Base-by-base conservation (phyloP, 768 basidiomycete species). In the Agaricus blazei region DNA sequence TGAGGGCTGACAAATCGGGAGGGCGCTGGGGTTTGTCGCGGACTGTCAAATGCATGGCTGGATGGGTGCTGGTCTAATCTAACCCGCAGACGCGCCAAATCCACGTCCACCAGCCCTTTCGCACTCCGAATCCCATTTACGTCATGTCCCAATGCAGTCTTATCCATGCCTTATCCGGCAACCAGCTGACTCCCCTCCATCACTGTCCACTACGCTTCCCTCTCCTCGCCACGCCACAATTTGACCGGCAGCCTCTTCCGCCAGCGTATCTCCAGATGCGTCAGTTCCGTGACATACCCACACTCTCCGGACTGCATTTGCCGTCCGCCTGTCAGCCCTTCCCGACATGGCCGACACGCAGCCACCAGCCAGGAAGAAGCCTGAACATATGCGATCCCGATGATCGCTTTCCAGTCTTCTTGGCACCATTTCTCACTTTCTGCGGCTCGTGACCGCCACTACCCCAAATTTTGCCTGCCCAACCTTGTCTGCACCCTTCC, bases 1-100 rank as follows among this genome's bases (percentile, higher is more conserved):
- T 60, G 67, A 52, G 55, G 63, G 75, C 69, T 77, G 68, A 72
- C 74, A 66, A 75, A 76, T 73, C 67, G 51, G 51, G 58, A 62
- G 59, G 52, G 48, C 57, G 26, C 56, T 62, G 47, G 44, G 59
- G 56, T 64, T 63, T 64, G 60, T 62, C 58, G 64, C 58, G 60
- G 61, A 64, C 62, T 65, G 54, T 56, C 54, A 56, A 50, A 49
- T 55, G 47, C 54, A 56, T 56, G 27, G 48, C 29, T 50, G 23
- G 48, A 44, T 50, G 28, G 54, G 41, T 43, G 42, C 43, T 19
- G 48, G 47, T 28, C 19, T 43, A 65, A 62, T 62, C 63, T 60
- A 50, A 55, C 48, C 50, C 36, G 58, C 47, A 49, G 42, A 59
- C 60, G 59, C 60, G 58, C 58, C 60, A 54, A 58, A 61, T 58